A percentile compares a stretch with the other conserved stretches of the same genome.
These are phyloP conservation scores for Phaffia tasmanica DNA, from an alignment of 768 basidiomycete genomes.

Conservation along the genomic window DNA sequence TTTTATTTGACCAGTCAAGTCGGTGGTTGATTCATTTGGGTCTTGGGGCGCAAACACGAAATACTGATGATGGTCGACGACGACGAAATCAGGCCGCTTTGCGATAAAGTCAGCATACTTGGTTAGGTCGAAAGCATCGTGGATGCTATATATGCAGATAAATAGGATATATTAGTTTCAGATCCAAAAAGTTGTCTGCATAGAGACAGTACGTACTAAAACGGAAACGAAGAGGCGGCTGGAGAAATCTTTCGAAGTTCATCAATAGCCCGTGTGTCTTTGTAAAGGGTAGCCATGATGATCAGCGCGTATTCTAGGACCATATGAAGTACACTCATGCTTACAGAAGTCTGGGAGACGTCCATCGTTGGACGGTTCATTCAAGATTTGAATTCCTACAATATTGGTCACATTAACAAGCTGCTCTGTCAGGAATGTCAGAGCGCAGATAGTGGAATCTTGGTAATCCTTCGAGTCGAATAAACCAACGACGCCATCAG, in stretches of 20 bases:
- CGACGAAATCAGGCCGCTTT: slow-evolving; percentile 39
- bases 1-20: slow-evolving; percentile 36
- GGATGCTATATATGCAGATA: slow-evolving; percentile 22
- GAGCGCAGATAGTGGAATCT: slow-evolving; percentile 10
- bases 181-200: background rate
- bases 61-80: slow-evolving; percentile 31
- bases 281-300: background rate
- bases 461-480: slow-evolving; percentile 9
- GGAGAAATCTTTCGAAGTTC: slow-evolving; percentile 30
- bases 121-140: slow-evolving; percentile 34
- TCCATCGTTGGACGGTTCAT: slow-evolving; percentile 34
- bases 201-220: slow-evolving; percentile 27
- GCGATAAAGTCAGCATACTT: slow-evolving; percentile 32
- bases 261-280: slow-evolving; percentile 27
- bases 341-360: slow-evolving; percentile 30
- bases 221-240: slow-evolving; percentile 33
- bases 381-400: slow-evolving; percentile 36
- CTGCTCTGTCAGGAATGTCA: slow-evolving; percentile 30
- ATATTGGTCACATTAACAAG: slow-evolving; percentile 36
- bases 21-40: slow-evolving; percentile 20
- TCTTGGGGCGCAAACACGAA: slow-evolving; percentile 29
- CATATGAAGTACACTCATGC: background rate
- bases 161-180: no score
- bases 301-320: background rate
- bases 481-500: slow-evolving; percentile 24